Conservation (phyloP, 345 rosid species). For the Carallia brachiata region DNA sequence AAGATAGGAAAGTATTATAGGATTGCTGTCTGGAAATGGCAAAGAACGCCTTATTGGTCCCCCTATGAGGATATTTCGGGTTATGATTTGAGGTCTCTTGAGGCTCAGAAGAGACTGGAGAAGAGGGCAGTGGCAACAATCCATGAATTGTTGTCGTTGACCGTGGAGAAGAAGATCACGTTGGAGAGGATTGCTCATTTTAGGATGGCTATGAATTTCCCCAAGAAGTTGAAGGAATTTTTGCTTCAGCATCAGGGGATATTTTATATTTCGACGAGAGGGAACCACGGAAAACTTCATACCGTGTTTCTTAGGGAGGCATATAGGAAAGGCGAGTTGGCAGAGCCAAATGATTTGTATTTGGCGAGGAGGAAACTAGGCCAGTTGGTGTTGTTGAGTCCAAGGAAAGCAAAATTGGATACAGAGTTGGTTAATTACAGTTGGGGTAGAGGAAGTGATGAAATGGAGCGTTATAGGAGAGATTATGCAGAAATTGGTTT, state of each 20-base stretch:
- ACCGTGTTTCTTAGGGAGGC: conserved; percentile 87
- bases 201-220: conserved; percentile 72
- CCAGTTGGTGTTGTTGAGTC: conserved; percentile 69
- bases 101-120: conserved; percentile 92
- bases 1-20: conserved; percentile 84
- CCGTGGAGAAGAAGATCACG: conserved; percentile 86
- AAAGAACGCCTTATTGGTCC: conserved; percentile 88
- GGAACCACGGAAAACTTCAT: conserved; percentile 92
- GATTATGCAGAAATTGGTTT: conserved; percentile 23
- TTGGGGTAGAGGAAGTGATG: conserved; percentile 46
- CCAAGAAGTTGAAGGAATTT: conserved; percentile 83
- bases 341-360: conserved; percentile 77
- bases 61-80: conserved; percentile 86
- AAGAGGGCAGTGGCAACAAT: conserved; percentile 91
- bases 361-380: conserved; percentile 80
- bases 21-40: conserved; percentile 98
- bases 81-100: conserved; percentile 80
- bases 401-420: conserved; percentile 66
- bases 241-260: conserved; percentile 89
- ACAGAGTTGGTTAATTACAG: conserved; percentile 59
- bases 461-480: conserved; percentile 22
- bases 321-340: conserved; percentile 72
- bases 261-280: conserved; percentile 89
- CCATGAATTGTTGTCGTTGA: conserved; percentile 75
- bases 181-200: conserved; percentile 92